Percentiles rank a stretch among this genome's conserved stretches.
Conservation (phyloP, 306 rosid genomes). For the Vicia sativa region DNA sequence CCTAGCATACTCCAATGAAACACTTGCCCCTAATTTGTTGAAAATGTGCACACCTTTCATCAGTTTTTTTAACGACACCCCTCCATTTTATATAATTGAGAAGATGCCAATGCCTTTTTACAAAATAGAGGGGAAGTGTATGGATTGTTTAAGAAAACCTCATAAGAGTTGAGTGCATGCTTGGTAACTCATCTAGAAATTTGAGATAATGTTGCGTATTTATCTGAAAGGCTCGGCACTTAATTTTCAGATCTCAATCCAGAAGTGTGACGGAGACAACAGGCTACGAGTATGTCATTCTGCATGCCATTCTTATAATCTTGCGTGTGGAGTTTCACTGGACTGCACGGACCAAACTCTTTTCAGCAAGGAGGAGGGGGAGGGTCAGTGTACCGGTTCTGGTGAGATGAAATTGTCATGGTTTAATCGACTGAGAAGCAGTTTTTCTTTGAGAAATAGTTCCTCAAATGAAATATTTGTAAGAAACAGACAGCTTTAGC, state of each 20-base stretch:
- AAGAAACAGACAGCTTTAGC: slow-evolving; percentile 57
- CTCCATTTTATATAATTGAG: not conserved
- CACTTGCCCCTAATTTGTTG: not conserved
- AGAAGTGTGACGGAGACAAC: slow-evolving; percentile 95
- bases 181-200: slow-evolving; percentile 17
- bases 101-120: not conserved
- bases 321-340: slow-evolving; percentile 93
- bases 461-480: slow-evolving; percentile 59
- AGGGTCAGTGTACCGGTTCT: slow-evolving; percentile 86
- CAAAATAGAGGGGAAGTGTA: not conserved
- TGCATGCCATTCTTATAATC: slow-evolving; percentile 82
- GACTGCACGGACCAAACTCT: slow-evolving; percentile 94
- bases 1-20: not conserved
- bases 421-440: slow-evolving; percentile 53
- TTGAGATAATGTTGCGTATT: not conserved
- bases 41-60: not conserved
- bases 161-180: not conserved
- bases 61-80: not conserved
- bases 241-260: slow-evolving; percentile 79
- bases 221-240: slow-evolving; percentile 28
- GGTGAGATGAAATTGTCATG: slow-evolving; percentile 68
- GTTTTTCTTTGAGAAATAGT: slow-evolving; percentile 56
- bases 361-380: slow-evolving; percentile 76
- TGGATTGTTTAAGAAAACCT: not conserved
- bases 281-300: slow-evolving; percentile 89